These are phyloP conservation scores for Calonectria montana DNA, from an alignment of 2,329 filamentous ascomycete species.

Conservation along the genomic window DNA sequence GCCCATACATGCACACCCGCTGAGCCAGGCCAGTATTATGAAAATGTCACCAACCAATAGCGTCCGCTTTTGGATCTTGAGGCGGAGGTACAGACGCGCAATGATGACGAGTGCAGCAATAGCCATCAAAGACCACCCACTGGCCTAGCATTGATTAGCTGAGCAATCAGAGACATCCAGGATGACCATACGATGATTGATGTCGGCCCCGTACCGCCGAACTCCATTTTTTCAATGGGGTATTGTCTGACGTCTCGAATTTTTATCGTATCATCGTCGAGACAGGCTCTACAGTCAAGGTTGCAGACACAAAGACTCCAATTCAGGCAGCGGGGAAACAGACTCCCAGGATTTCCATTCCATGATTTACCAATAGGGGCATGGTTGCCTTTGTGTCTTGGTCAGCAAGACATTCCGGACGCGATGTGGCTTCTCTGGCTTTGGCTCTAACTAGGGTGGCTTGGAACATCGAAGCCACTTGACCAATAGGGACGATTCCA, in stretches of 20 bases:
- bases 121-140: constrained; percentile 26
- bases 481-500: not conserved
- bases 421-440: not conserved
- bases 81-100: constrained; percentile 30
- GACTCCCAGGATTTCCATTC: not conserved
- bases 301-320: no score
- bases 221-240: not conserved
- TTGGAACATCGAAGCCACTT: not conserved
- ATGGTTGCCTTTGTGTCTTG: not conserved
- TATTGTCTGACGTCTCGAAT: not conserved
- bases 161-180: not conserved
- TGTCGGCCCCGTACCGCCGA: not conserved
- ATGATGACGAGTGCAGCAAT: constrained; percentile 23
- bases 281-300: not conserved
- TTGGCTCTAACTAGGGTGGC: not conserved
- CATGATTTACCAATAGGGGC: not conserved
- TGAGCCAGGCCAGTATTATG: constrained; percentile 22
- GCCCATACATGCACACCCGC: not conserved
- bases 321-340: not conserved
- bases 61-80: constrained; percentile 27
- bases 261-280: not conserved
- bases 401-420: not conserved
- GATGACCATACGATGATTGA: not conserved
- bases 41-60: constrained; percentile 17
- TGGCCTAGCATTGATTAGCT: constrained; percentile 12